Base-by-base conservation (phyloP, 2,329 filamentous ascomycete species). In the Ophiostoma ips region DNA sequence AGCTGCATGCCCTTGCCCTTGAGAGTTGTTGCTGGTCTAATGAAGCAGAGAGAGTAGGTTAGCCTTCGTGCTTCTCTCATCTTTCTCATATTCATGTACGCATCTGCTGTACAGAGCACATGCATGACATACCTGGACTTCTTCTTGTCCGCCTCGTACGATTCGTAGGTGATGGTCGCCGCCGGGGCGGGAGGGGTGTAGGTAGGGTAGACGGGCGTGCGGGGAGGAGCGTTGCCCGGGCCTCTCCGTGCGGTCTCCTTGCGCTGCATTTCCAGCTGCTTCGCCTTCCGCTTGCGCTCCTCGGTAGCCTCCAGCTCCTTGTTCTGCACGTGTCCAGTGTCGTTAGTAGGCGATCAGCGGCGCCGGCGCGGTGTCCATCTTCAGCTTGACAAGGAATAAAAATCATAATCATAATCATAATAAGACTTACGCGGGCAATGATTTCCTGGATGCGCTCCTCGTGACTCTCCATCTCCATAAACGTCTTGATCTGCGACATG, bases 361-460 rank as follows among this genome's bases (percentile, higher is more conserved):
- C n/a, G n/a, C n/a, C n/a, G n/a, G n/a, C n/a, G n/a, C n/a, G n/a
- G n/a, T n/a, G n/a, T n/a, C n/a, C n/a, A n/a, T n/a, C n/a, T n/a
- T n/a, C n/a, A n/a, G n/a, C n/a, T n/a, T n/a, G n/a, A n/a, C n/a
- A n/a, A n/a, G n/a, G n/a, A n/a, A n/a, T n/a, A n/a, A n/a, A n/a
- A n/a, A n/a, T n/a, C n/a, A n/a, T n/a, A n/a, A n/a, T n/a, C n/a
- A n/a, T n/a, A n/a, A n/a, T n/a, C n/a, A n/a, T n/a, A n/a, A n/a
- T n/a, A n/a, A 12, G 15, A 60, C 73, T 55, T 79, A 90, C 85
- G 64, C 87, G 77, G 55, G 88, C 87, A 63, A 95, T 95, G 56
- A 95, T 98, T 64, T 95, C 92, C 67, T 98, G 92, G 59, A 98
- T 96, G 63, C 92, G 82, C 75, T 98, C 92, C 69, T 98, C 94